Percentiles rank a stretch among this genome's conserved stretches.
These are phyloP conservation scores for Sugiyamaella chiloensis DNA, from an alignment of 805 yeast species.

Conservation along the genomic window DNA sequence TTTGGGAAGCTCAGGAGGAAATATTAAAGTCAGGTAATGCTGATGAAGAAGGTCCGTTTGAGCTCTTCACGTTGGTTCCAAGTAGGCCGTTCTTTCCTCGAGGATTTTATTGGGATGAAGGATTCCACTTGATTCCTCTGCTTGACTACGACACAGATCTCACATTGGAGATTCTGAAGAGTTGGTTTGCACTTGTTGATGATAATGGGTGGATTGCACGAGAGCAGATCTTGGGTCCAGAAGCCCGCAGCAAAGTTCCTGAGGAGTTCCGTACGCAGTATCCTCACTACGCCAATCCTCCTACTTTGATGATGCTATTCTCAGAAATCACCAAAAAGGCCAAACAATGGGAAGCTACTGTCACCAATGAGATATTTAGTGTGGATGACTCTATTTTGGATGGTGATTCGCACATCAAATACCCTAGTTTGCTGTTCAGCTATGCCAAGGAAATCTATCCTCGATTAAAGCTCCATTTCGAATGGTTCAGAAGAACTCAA, in stretches of 20 bases:
- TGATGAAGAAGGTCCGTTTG: constrained; percentile 68
- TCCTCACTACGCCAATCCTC: constrained; percentile 92
- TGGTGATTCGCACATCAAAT: constrained; percentile 49
- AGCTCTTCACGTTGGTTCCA: constrained; percentile 80
- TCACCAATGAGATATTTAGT: not conserved
- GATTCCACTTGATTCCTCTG: constrained; percentile 84
- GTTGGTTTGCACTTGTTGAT: constrained; percentile 87
- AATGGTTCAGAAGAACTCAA: constrained; percentile 83
- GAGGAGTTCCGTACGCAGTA: constrained; percentile 77
- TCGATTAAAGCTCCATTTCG: constrained; percentile 67
- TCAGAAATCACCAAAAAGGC: constrained; percentile 49
- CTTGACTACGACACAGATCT: constrained; percentile 80
- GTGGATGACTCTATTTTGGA: constrained; percentile 13
- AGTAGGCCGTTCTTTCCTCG: constrained; percentile 93
- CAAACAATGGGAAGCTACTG: constrained; percentile 5
- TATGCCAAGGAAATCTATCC: constrained; percentile 68
- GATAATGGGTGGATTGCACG: constrained; percentile 96
- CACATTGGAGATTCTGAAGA: constrained; percentile 70
- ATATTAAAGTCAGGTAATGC: constrained; percentile 37
- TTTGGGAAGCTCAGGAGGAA: constrained; percentile 34
- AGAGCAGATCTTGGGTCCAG: constrained; percentile 90
- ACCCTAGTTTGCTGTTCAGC: constrained; percentile 41
- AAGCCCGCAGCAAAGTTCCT: constrained; percentile 86
- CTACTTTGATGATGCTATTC: constrained; percentile 69
- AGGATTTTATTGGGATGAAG: constrained; percentile 99